These are phyloP conservation scores for Tulasnella sp. DNA, from an alignment of 768 basidiomycete species.

Conservation along the genomic window DNA sequence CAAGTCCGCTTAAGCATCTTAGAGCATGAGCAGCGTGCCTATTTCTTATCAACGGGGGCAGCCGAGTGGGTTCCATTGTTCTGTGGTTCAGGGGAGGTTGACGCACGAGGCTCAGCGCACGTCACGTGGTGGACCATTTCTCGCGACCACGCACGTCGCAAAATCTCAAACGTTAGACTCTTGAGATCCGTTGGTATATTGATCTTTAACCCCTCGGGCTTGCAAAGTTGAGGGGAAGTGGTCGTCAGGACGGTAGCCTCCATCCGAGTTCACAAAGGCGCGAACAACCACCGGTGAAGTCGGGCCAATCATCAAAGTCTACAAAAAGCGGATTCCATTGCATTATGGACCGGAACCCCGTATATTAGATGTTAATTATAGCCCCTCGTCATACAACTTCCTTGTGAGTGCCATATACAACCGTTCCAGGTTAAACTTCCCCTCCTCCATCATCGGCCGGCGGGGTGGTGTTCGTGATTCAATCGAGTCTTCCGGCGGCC, in stretches of 20 bases:
- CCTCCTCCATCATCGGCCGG: background rate
- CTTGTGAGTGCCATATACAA: slow-evolving; percentile 88
- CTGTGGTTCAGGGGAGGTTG: slow-evolving; percentile 3
- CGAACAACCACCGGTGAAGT: background rate
- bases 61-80: background rate
- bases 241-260: too few species aligned
- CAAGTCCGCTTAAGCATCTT: slow-evolving; percentile 72
- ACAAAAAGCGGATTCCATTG: background rate
- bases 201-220: too few species aligned
- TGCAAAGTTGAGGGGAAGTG: too few species aligned
- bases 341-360: background rate
- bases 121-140: background rate
- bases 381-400: slow-evolving; percentile 91
- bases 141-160: too few species aligned
- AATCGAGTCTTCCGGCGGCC: slow-evolving; percentile 30
- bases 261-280: background rate
- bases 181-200: too few species aligned
- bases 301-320: background rate
- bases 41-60: slow-evolving; percentile 46
- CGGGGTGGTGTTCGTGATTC: background rate
- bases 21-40: slow-evolving; percentile 68
- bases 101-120: background rate
- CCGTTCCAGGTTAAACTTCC: slow-evolving; percentile 70
- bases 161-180: too few species aligned
- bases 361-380: slow-evolving; percentile 49